Percentiles rank a stretch among this genome's conserved stretches.
Conservation (phyloP, 2,329 filamentous ascomycete genomes). For the Ustulina deusta region DNA sequence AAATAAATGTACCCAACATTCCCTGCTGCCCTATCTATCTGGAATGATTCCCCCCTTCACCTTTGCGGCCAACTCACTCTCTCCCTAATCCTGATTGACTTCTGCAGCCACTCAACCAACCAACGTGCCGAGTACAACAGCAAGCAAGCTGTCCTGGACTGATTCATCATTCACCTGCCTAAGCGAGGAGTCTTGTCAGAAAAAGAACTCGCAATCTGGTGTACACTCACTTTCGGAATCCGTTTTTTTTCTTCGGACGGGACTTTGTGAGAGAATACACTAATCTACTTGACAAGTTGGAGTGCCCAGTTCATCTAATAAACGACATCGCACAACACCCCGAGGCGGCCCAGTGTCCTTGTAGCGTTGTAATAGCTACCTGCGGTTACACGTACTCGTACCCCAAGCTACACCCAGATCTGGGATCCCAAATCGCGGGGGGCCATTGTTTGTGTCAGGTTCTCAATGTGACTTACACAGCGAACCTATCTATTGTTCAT, state of each 20-base stretch:
- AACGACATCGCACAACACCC: slow-evolving; percentile 18
- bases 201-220: slow-evolving; percentile 38
- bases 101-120: slow-evolving; percentile 13
- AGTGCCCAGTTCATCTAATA: slow-evolving; percentile 35
- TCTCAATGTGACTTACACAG: slow-evolving; percentile 18
- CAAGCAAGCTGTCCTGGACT: slow-evolving; percentile 18
- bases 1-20: slow-evolving; percentile 38
- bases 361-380: slow-evolving; percentile 4
- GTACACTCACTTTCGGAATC: slow-evolving; percentile 43
- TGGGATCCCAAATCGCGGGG: slow-evolving; percentile 30
- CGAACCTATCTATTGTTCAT: slow-evolving; percentile 3
- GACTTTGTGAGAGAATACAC: slow-evolving; percentile 33
- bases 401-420: slow-evolving; percentile 37
- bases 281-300: slow-evolving; percentile 26
- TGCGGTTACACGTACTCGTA: slow-evolving; percentile 34
- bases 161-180: slow-evolving; percentile 43
- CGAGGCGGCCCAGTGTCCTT: slow-evolving; percentile 9
- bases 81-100: slow-evolving; percentile 1
- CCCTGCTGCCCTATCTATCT: slow-evolving; percentile 28
- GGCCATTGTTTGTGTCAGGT: slow-evolving; percentile 35
- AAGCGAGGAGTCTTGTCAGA: slow-evolving; percentile 38
- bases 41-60: slow-evolving; percentile 14
- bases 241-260: slow-evolving; percentile 35
- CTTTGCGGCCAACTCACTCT: slow-evolving; percentile 18
- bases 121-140: slow-evolving; percentile 15